phyloP scores from a whole-genome alignment of 768 basidiomycete genomes.

The Myochromella boudieri region DNA sequence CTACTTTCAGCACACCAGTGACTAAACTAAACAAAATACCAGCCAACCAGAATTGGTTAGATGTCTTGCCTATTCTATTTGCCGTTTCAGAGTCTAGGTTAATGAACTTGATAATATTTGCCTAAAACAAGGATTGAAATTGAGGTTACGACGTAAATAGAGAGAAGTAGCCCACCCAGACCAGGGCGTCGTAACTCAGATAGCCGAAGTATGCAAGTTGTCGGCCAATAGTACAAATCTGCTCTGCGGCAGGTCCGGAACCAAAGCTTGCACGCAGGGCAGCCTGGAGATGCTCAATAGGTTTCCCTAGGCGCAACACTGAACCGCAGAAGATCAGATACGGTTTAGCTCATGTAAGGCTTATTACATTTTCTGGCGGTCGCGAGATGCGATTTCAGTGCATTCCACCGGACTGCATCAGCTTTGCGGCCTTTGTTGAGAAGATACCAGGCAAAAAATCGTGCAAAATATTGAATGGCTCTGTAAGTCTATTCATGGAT shows the following conservation, averaged over 20 bases:
- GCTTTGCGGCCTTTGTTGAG: constrained; percentile 66
- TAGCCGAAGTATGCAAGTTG: constrained; percentile 91
- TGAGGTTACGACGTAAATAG: constrained; percentile 2
- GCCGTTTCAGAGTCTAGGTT: constrained; percentile 59
- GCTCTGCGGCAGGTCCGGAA: constrained; percentile 60
- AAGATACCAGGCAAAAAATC: constrained; percentile 86
- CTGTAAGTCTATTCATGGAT: constrained; percentile 72
- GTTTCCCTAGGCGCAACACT: constrained; percentile 95
- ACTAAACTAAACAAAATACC: constrained; percentile 82
- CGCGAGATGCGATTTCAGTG: constrained; percentile 83
- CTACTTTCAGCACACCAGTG: constrained; percentile 68
- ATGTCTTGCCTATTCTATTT: constrained; percentile 57
- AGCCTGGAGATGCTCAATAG: constrained; percentile 89
- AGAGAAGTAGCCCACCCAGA: constrained; percentile 68
- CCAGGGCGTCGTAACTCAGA: constrained; percentile 75
- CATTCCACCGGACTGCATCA: constrained; percentile 75
- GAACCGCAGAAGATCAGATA: constrained; percentile 1
- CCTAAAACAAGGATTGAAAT: constrained; percentile 36
- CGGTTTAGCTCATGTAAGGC: constrained; percentile 20
- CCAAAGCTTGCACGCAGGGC: constrained; percentile 71
- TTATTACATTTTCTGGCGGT: constrained; percentile 89
- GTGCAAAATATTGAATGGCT: constrained; percentile 85
- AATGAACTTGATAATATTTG: constrained; percentile 66
- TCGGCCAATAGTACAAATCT: constrained; percentile 74
- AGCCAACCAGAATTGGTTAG: constrained; percentile 85